Percentiles rank a stretch among this genome's conserved stretches.
Conservation (phyloP, 2,329 filamentous ascomycete species). For the Dendryphion nanum region DNA sequence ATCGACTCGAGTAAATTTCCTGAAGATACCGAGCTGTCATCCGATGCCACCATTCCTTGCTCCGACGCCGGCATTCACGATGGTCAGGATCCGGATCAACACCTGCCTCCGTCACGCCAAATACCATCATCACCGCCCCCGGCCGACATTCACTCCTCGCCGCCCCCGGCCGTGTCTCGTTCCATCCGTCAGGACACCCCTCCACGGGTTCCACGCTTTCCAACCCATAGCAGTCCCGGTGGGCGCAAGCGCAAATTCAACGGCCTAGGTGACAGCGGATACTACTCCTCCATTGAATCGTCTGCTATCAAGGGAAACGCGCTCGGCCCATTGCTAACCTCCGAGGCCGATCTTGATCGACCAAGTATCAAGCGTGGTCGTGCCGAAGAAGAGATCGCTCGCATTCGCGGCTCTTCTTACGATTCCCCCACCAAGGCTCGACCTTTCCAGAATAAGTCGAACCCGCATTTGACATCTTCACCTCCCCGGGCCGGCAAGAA, state of each 20-base stretch:
- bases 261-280: slow-evolving; percentile 89
- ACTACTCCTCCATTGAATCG: slow-evolving; percentile 93
- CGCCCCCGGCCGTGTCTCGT: slow-evolving; percentile 75
- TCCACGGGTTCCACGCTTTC: slow-evolving; percentile 63
- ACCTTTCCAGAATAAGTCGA: slow-evolving; percentile 51
- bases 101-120: slow-evolving; percentile 45
- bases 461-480: slow-evolving; percentile 39
- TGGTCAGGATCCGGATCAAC: slow-evolving; percentile 41
- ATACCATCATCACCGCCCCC: slow-evolving; percentile 69
- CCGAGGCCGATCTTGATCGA: slow-evolving; percentile 71
- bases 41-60: slow-evolving; percentile 52
- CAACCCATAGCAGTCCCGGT: slow-evolving; percentile 61
- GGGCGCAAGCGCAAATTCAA: slow-evolving; percentile 74
- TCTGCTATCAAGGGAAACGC: slow-evolving; percentile 75
- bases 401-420: slow-evolving; percentile 86
- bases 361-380: slow-evolving; percentile 81
- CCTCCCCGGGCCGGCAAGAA: slow-evolving; percentile 40
- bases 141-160: slow-evolving; percentile 81
- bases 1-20: slow-evolving; percentile 53
- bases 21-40: slow-evolving; percentile 51
- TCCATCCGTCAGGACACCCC: slow-evolving; percentile 67
- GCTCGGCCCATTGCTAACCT: slow-evolving; percentile 65
- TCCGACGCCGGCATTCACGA: slow-evolving; percentile 52
- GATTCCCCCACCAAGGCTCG: slow-evolving; percentile 80
- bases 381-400: slow-evolving; percentile 92